Evolutionary conservation across 441 rosid species (phyloP), one percentile per base, ranked within the genome.

Genomic region (Pelargonium myrrhifolium): DNA sequence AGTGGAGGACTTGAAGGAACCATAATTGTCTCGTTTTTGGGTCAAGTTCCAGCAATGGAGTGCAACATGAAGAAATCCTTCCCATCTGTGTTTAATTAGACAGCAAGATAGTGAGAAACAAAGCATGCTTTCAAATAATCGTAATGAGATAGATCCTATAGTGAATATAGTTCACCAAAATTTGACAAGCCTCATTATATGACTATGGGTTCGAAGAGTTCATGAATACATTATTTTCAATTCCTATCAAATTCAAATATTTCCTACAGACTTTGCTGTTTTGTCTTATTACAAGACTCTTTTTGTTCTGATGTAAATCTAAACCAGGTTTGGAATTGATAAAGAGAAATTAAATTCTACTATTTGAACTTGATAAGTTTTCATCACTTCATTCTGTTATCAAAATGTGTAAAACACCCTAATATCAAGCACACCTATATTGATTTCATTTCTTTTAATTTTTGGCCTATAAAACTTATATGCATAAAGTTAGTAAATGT

Each of bases 1-100:
- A 60, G 24, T 21, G 4, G 39, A 60, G 9, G 24, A 53, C 14
- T 53, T 18, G 3, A 9, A 11, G 39, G 64, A 60, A 10, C 8
- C 17, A 60, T 9, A 0, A 9, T 60, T 22, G 9, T 22, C 15
- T 60, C 4, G 60, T 53, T 53, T 53, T 53, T 60, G 35, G 35
- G 15, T 26, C 39, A 8, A 24, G 15, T 60, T 60, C 64, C 39
- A 60, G 24, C 60, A 53, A 53, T 53, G 24, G 60, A 53, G 60
- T 53, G 60, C 60, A 53, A 53, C 22, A 18, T 53, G 60, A 53
- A 53, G 60, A 53, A 53, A 53, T 6, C 60, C 60, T 53, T 53
- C 60, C 60, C 60, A 53, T 53, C 60, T 53, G 60, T 22, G 20
- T 17, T 21, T 18, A 53, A 18, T 11, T 53, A 18, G 1, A 18